Percentiles rank a stretch among this genome's conserved stretches.
These are phyloP conservation scores for Ganoderma meredithae DNA, from an alignment of 1,284 basidiomycete genomes.

Conservation along the genomic window DNA sequence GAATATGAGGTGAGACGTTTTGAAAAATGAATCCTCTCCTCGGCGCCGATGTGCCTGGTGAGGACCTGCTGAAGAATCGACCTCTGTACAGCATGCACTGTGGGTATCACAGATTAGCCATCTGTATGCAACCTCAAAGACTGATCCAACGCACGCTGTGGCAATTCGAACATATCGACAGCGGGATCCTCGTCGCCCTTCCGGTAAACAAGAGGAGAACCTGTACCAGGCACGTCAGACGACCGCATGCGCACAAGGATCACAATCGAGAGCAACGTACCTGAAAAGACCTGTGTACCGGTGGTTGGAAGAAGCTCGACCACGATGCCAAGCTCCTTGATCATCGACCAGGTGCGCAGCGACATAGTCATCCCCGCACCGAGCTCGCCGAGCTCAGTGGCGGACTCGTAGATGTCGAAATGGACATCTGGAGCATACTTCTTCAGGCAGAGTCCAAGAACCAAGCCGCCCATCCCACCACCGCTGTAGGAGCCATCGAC, in stretches of 20 bases:
- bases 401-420: constrained; percentile 51
- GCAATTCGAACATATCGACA: background rate
- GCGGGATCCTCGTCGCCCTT: background rate
- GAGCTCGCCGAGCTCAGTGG: constrained; percentile 46
- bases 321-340: constrained; percentile 35
- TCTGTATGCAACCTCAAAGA: too few relatives aligned
- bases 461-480: constrained; percentile 48
- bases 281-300: background rate
- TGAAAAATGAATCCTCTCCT: constrained; percentile 45
- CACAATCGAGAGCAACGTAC: background rate
- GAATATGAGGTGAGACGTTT: constrained; percentile 58
- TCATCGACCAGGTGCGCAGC: constrained; percentile 36
- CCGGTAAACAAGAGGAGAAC: background rate
- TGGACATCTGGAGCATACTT: constrained; percentile 44
- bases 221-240: background rate
- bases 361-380: constrained; percentile 49
- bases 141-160: background rate
- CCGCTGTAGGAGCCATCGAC: constrained; percentile 37
- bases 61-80: background rate
- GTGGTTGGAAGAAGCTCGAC: constrained; percentile 26
- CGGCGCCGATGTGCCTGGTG: background rate
- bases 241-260: too few relatives aligned
- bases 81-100: constrained; percentile 6
- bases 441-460: constrained; percentile 44
- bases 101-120: background rate